A percentile compares a stretch with the other conserved stretches of the same genome.
Conservation (phyloP, 2,329 filamentous ascomycete species). For the Cadophora sp. region DNA sequence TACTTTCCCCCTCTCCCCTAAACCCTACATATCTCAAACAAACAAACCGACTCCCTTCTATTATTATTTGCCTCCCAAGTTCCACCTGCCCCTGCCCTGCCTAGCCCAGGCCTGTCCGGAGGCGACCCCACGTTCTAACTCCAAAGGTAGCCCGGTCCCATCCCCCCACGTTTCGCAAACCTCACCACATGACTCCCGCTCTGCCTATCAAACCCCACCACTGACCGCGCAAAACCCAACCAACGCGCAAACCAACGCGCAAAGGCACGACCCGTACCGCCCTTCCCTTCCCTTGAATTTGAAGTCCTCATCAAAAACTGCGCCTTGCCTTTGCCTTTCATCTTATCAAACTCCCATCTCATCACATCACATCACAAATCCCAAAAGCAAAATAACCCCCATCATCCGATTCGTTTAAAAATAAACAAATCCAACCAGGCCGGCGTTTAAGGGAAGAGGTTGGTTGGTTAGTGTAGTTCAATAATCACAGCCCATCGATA, state of each 20-base stretch:
- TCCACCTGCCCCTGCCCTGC: too few species aligned
- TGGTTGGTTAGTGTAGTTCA: background rate
- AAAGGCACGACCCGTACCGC: conserved; percentile 17
- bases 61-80: too few species aligned
- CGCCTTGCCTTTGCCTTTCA: too few species aligned
- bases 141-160: too few species aligned
- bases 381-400: conserved; percentile 8
- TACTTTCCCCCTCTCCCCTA: too few species aligned
- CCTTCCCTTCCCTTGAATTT: background rate
- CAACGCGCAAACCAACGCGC: background rate
- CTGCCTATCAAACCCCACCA: too few species aligned
- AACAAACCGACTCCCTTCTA: too few species aligned
- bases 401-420: conserved; percentile 1
- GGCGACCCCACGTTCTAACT: conserved; percentile 14
- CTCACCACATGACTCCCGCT: too few species aligned
- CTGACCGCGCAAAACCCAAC: too few species aligned
- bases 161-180: conserved; percentile 11
- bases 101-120: too few species aligned
- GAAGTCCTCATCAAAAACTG: background rate
- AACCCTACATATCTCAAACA: too few species aligned
- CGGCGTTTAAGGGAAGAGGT: background rate
- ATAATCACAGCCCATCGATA: background rate
- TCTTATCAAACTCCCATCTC: background rate
- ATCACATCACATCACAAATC: conserved; percentile 3
- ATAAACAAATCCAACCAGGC: background rate